Conservation (phyloP, 139 green algal genomes). For the Picochlorum sp. region DNA sequence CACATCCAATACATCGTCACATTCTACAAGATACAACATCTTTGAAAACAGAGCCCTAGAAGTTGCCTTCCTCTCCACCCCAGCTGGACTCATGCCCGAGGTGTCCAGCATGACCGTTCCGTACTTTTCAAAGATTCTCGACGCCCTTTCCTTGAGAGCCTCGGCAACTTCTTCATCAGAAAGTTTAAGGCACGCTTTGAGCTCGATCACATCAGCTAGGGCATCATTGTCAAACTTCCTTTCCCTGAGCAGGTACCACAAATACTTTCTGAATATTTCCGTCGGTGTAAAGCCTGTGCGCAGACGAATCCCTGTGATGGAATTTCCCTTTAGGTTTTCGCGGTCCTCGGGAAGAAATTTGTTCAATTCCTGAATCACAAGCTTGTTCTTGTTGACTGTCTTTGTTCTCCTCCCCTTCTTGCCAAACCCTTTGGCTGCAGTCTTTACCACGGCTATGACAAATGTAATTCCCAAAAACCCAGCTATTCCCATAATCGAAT, state of each 20-base stretch:
- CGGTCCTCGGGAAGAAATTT: slow-evolving; percentile 64
- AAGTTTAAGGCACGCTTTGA: slow-evolving; percentile 53
- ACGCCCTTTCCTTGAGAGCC: slow-evolving; percentile 67
- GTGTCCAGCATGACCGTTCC: slow-evolving; percentile 77
- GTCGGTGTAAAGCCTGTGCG: slow-evolving; percentile 56
- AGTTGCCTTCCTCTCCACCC: slow-evolving; percentile 79
- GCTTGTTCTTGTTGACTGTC: slow-evolving; percentile 60
- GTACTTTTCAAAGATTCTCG: slow-evolving; percentile 81
- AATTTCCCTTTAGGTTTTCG: slow-evolving; percentile 37
- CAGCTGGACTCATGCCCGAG: slow-evolving; percentile 54
- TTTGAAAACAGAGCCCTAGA: slow-evolving; percentile 81
- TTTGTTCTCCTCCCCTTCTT: slow-evolving; percentile 42
- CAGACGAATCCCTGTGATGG: slow-evolving; percentile 26
- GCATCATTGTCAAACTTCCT: slow-evolving; percentile 80
- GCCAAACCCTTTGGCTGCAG: slow-evolving; percentile 32
- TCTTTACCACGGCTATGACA: slow-evolving; percentile 34
- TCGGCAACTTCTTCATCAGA: slow-evolving; percentile 48
- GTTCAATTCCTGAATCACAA: slow-evolving; percentile 61
- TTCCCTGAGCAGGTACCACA: slow-evolving; percentile 92
- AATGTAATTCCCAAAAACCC: slow-evolving; percentile 43
- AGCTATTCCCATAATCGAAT: slow-evolving; percentile 5
- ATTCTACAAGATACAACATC: slow-evolving; percentile 85
- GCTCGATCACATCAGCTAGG: slow-evolving; percentile 78
- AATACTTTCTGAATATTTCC: slow-evolving; percentile 95
- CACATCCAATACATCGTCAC: slow-evolving; percentile 48